A percentile compares a stretch with the other conserved stretches of the same genome.
These are phyloP conservation scores for Salix viminalis DNA, from an alignment of 345 rosid genomes.

Conservation along the genomic window DNA sequence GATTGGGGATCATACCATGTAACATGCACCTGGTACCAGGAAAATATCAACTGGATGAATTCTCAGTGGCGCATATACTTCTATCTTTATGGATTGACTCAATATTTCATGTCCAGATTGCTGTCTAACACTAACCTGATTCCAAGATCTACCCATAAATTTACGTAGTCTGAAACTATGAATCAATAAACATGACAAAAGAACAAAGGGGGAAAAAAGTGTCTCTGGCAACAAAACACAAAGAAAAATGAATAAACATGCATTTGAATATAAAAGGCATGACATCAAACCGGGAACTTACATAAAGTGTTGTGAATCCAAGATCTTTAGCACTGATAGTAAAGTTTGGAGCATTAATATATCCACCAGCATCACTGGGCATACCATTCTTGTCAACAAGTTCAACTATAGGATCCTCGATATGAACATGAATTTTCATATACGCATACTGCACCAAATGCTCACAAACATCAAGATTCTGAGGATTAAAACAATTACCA, in stretches of 20 bases:
- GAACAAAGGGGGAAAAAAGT: no score
- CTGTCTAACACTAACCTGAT: conserved; percentile 74
- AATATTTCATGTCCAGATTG: conserved; percentile 67
- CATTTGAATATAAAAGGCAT: conserved; percentile 3
- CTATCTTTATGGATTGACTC: conserved; percentile 76
- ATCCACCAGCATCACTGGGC: conserved; percentile 38
- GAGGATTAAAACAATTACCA: neutral
- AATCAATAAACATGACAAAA: neutral
- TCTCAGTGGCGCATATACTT: conserved; percentile 74
- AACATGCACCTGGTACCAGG: conserved; percentile 87
- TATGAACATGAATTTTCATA: conserved; percentile 67
- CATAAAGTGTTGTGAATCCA: conserved; percentile 77
- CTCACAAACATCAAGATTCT: conserved; percentile 10
- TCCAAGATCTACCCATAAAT: conserved; percentile 22
- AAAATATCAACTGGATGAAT: conserved; percentile 69
- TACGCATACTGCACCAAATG: conserved; percentile 56
- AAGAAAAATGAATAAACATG: neutral
- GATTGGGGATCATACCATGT: conserved; percentile 47
- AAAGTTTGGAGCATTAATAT: conserved; percentile 42
- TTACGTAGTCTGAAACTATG: conserved; percentile 14
- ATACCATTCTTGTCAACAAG: conserved; percentile 37
- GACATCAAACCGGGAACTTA: conserved; percentile 37
- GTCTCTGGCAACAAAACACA: neutral
- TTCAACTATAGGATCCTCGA: conserved; percentile 67
- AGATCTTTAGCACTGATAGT: conserved; percentile 62